Evolutionary conservation across 2,329 filamentous ascomycete species (phyloP).

Genomic region (Talaromyces atroroseus): DNA sequence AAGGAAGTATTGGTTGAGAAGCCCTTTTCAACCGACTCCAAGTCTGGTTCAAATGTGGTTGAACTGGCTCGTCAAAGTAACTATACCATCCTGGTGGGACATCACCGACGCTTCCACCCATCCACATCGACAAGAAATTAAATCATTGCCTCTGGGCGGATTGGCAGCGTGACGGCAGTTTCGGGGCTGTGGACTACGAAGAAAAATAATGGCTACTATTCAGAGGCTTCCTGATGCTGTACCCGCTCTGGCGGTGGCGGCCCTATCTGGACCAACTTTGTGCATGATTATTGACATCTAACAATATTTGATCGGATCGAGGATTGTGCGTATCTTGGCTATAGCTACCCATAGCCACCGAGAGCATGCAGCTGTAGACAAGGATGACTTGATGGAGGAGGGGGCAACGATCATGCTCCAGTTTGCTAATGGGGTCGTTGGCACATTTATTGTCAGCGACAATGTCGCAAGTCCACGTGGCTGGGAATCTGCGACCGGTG

Average conservation of each 20-base stretch:
- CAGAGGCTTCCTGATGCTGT: background rate
- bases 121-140: conserved; percentile 2
- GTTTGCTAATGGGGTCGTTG: conserved; percentile 14
- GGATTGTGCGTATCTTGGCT: background rate
- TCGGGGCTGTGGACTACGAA: conserved; percentile 14
- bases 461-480: conserved; percentile 14
- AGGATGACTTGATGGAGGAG: conserved; percentile 11
- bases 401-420: conserved; percentile 14
- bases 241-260: conserved; percentile 9
- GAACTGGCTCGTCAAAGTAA: background rate
- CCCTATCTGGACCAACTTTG: conserved; percentile 14
- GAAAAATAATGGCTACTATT: conserved; percentile 11
- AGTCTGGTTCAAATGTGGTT: background rate
- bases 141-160: conserved; percentile 3
- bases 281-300: conserved; percentile 15
- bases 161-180: conserved; percentile 12
- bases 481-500: conserved; percentile 14
- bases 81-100: conserved; percentile 14
- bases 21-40: background rate
- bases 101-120: conserved; percentile 15
- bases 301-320: conserved; percentile 11
- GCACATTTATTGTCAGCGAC: conserved; percentile 14
- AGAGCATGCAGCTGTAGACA: background rate
- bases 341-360: background rate
- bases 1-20: background rate